Evolutionary conservation across 2,329 filamentous ascomycete genomes (phyloP).

Genomic region (Orbilia ellipsospora): DNA sequence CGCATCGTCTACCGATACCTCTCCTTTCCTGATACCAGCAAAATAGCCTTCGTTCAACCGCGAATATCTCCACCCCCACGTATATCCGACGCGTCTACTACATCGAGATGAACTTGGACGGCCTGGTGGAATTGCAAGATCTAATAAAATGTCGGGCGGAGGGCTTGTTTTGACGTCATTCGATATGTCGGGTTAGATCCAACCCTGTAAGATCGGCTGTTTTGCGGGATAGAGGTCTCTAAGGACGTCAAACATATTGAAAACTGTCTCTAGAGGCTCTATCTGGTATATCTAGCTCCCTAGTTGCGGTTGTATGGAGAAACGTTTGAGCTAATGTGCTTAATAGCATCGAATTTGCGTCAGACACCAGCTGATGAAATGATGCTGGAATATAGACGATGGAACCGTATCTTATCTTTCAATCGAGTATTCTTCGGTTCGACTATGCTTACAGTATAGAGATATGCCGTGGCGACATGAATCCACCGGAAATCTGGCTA

Average conservation of each 20-base stretch:
- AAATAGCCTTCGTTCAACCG: slow-evolving; percentile 38
- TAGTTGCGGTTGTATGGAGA: neutral
- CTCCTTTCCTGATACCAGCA: slow-evolving; percentile 22
- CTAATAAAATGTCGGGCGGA: slow-evolving; percentile 55
- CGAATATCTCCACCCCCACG: slow-evolving; percentile 51
- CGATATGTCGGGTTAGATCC: neutral
- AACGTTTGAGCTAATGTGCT: neutral
- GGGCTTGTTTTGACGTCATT: slow-evolving; percentile 47
- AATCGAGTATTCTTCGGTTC: too few species aligned
- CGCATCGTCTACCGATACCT: slow-evolving; percentile 54
- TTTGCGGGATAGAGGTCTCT: neutral
- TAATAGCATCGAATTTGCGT: neutral
- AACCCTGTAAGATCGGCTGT: neutral
- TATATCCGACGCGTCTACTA: slow-evolving; percentile 41
- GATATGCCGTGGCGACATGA: too few species aligned
- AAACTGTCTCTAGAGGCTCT: neutral
- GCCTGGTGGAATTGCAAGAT: slow-evolving; percentile 10
- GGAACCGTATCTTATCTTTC: too few species aligned
- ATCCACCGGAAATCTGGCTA: too few species aligned
- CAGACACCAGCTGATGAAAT: too few species aligned
- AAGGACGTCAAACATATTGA: neutral
- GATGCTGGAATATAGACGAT: too few species aligned
- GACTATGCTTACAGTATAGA: too few species aligned
- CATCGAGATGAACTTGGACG: neutral
- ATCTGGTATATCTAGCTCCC: neutral